Percentiles rank a stretch among this genome's conserved stretches.
These are phyloP conservation scores for Hypoxylon sp. DNA, from an alignment of 2,329 filamentous ascomycete species.

Conservation along the genomic window DNA sequence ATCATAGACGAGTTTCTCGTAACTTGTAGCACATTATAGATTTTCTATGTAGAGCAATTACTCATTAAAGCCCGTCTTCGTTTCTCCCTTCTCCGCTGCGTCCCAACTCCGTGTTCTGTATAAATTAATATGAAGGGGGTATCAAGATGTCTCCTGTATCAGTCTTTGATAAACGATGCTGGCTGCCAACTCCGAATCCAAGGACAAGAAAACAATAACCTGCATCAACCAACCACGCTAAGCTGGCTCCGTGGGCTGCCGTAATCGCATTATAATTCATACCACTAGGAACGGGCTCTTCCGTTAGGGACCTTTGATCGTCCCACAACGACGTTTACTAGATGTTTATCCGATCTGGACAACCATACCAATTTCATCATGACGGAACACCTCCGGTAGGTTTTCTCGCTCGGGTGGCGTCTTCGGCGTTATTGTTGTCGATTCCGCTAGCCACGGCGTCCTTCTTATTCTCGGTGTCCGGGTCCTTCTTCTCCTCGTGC, in stretches of 20 bases:
- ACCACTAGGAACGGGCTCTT: background rate
- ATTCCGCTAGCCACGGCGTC: slow-evolving; percentile 56
- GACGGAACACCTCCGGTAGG: slow-evolving; percentile 40
- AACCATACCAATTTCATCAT: slow-evolving; percentile 2
- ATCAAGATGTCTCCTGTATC: slow-evolving; percentile 37
- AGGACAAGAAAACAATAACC: slow-evolving; percentile 16
- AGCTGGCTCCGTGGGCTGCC: background rate
- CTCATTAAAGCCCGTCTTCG: slow-evolving; percentile 23
- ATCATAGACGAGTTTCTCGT: slow-evolving; percentile 2
- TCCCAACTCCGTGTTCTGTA: slow-evolving; percentile 29
- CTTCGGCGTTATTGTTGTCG: slow-evolving; percentile 58
- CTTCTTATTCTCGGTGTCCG: slow-evolving; percentile 7
- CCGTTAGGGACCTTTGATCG: too few relatives aligned
- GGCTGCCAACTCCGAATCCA: slow-evolving; percentile 21
- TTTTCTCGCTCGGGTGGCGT: slow-evolving; percentile 63
- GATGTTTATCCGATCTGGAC: slow-evolving; percentile 4
- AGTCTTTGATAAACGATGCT: slow-evolving; percentile 30
- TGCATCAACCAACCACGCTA: background rate
- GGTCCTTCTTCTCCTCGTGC: slow-evolving; percentile 57
- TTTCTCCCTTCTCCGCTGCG: slow-evolving; percentile 9
- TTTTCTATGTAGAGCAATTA: slow-evolving; percentile 12
- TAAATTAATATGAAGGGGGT: slow-evolving; percentile 30
- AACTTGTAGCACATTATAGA: slow-evolving; percentile 23
- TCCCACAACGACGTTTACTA: background rate
- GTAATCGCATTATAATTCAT: background rate